Evolutionary conservation across 2,329 filamentous ascomycete genomes (phyloP).

Genomic region (Mycosphaerelloides madeirae): DNA sequence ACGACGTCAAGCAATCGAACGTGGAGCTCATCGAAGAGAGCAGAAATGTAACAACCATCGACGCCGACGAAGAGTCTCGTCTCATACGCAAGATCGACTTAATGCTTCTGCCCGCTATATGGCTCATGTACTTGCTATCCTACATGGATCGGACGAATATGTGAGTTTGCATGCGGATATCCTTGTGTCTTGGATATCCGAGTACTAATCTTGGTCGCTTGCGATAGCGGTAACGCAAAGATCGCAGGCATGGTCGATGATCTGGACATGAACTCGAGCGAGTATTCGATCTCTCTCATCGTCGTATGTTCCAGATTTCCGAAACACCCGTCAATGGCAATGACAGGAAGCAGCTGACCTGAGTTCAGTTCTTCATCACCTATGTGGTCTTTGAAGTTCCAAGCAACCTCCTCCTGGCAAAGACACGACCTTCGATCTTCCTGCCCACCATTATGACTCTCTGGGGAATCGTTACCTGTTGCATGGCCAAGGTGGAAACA

Average conservation of each 20-base stretch:
- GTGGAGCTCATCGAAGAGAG: slow-evolving; percentile 24
- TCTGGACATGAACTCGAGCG: slow-evolving; percentile 42
- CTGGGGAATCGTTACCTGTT: slow-evolving; percentile 48
- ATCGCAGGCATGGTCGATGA: slow-evolving; percentile 49
- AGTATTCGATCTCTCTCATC: slow-evolving; percentile 50
- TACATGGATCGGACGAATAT: slow-evolving; percentile 40
- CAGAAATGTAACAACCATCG: slow-evolving; percentile 8
- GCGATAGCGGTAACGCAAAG: slow-evolving; percentile 52
- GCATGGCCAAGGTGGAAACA: slow-evolving; percentile 47
- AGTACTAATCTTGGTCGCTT: too few relatives aligned
- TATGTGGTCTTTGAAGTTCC: slow-evolving; percentile 52
- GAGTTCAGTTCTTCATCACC: slow-evolving; percentile 15
- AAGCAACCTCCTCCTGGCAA: slow-evolving; percentile 51
- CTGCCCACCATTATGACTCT: slow-evolving; percentile 49
- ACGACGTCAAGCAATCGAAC: slow-evolving; percentile 17
- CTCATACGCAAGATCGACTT: slow-evolving; percentile 45
- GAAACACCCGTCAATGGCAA: too few relatives aligned
- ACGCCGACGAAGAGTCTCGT: slow-evolving; percentile 38
- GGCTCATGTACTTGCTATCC: slow-evolving; percentile 48
- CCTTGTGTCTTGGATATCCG: too few relatives aligned
- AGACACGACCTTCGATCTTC: slow-evolving; percentile 48
- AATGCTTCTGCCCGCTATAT: slow-evolving; percentile 45
- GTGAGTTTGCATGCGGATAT: too few relatives aligned
- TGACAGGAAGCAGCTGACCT: too few relatives aligned
- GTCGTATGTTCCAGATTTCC: slow-evolving; percentile 33